Base-by-base conservation (phyloP, 2,329 filamentous ascomycete genomes). In the Nothophoma quercina region DNA sequence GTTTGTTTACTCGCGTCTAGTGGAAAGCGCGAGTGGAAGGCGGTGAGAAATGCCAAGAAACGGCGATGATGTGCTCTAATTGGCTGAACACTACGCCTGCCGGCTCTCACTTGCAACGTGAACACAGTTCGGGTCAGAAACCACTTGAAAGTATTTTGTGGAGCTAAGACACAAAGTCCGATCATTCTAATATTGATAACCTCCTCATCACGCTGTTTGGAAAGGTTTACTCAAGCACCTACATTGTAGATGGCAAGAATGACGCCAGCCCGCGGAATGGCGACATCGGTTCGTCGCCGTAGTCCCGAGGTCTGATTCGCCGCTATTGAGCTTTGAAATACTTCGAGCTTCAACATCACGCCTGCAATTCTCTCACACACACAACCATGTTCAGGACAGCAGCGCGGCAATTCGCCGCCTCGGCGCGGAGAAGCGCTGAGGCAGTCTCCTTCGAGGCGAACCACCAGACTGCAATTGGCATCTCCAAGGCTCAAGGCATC, bases 401-500 rank as follows among this genome's bases (percentile, higher is more conserved):
- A 67, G 80, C 86, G 58, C 85, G 88, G 67, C 83, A 85, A 56
- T 88, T 95, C 66, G 82, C 85, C 49, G 85, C 84, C 18, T 85
- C 84, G 54, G 84, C 85, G 55, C 77, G 81, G 64, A 83, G 85
- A 53, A 80, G 73, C 69, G 80, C 66, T 28, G 78, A 84, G 51
- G 73, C 69, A 25, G 72, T 76, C 7, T 75, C 80, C 49, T 75
- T 78, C 49, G 79, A 83, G 59, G 77, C 77, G 8, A 72, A 75
- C 15, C 81, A 84, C 56, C 70, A 83, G 36, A 85, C 90, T 68
- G 86, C 86, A 22, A 79, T 93, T 56, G 83, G 83, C 58, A 86
- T 96, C 53, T 91, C 91, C 33, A 86, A 86, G 70, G 90, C 90
- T 23, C 92, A 96, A 74, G 89, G 90, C 50, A 78, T 91, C 52